Base-by-base conservation (phyloP, 73 alveolate genomes). In the Halteria grandinella region DNA sequence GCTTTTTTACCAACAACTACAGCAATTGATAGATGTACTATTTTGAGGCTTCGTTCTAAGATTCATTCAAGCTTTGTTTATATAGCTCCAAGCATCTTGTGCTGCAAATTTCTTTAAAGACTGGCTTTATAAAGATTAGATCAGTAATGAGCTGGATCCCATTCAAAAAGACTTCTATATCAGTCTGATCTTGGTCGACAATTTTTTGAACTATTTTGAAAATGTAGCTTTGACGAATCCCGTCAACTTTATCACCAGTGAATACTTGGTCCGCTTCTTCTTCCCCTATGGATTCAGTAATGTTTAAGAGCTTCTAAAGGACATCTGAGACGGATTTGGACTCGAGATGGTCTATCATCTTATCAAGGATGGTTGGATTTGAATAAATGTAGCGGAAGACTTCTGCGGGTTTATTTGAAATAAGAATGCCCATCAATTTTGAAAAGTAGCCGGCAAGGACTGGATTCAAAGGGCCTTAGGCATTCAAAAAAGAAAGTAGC, bases 401-500 rank as follows among this genome's bases (percentile, higher is more conserved):
- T 18, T 66, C 86, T 33, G 41, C 55, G 21, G 77, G 80, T 48
- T 60, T 82, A 29, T 58, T 47, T 7, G 60, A 53, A n/a, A 82
- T 44, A 11, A 82, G 83, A 21, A 60, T 52, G 34, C 37, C 33
- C 69, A 82, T 31, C 24, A 82, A 44, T 40, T 82, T 82, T 36
- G 73, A 41, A 82, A 82, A 82, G 53, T 82, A 82, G 8, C 91
- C 91, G 5, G 86, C 33, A 0, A 82, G 32, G 5, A 82, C 91
- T 1, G 91, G 82, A 70, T 82, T 82, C 31, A 70, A 82, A 48
- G 53, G 77, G 7, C 43, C 86, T 12, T 53, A 69, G 17, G 85
- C 45, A 24, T 77, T 55, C 12, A 82, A 11, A 55, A 82, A 82
- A 18, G 59, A 41, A 25, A 82, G 59, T 24, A 82, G 69, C 34